phyloP scores from a whole-genome alignment of 805 yeast genomes.

The Ogataea philodendri region DNA sequence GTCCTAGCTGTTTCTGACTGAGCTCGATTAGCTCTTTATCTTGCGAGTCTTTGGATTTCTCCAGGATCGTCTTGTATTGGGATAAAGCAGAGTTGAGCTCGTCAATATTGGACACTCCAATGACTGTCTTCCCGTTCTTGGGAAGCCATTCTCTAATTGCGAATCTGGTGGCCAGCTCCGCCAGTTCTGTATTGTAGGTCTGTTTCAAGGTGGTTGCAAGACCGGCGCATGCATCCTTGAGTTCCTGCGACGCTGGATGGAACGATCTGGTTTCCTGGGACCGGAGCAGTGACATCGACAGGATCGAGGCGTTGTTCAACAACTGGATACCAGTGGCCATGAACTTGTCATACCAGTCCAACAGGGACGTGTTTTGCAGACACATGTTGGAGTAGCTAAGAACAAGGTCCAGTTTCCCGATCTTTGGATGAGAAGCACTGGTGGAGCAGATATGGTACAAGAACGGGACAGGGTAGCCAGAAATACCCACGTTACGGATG shows the following conservation, averaged over 20 bases:
- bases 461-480: conserved; percentile 83
- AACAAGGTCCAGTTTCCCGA: conserved; percentile 70
- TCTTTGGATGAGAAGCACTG: conserved; percentile 37
- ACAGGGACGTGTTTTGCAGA: conserved; percentile 64
- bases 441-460: conserved; percentile 50
- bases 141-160: conserved; percentile 62
- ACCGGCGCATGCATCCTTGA: conserved; percentile 51
- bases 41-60: conserved; percentile 32
- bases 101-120: conserved; percentile 66
- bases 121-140: conserved; percentile 58
- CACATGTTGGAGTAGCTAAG: conserved; percentile 81
- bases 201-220: conserved; percentile 40
- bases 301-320: conserved; percentile 78
- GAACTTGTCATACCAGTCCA: conserved; percentile 48
- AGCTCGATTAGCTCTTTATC: conserved; percentile 46
- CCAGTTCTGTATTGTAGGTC: conserved; percentile 57
- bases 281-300: conserved; percentile 83
- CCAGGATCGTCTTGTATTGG: conserved; percentile 51
- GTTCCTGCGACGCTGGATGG: conserved; percentile 72
- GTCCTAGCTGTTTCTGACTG: conserved; percentile 47
- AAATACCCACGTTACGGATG: conserved; percentile 66
- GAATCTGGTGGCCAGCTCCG: conserved; percentile 77
- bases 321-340: conserved; percentile 50
- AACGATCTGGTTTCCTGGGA: conserved; percentile 64
- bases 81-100: conserved; percentile 65